phyloP scores from a whole-genome alignment of 176 grass and related monocot genomes.

The Aegilops longissima region DNA sequence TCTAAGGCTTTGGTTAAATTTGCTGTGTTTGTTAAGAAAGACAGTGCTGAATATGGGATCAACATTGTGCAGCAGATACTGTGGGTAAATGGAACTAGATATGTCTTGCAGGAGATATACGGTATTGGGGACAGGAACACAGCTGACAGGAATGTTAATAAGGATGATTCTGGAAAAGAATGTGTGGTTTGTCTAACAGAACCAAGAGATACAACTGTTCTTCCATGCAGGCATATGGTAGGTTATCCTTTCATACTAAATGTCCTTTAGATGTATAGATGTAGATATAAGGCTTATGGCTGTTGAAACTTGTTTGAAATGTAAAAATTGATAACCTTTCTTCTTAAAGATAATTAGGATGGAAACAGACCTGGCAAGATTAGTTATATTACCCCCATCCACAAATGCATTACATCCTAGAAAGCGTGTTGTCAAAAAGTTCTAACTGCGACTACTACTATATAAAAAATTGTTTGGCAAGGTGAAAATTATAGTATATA shows the following conservation, averaged over 20 bases:
- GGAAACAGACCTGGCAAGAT: neutral
- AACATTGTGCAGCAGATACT: conserved; percentile 52
- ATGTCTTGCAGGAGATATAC: conserved; percentile 70
- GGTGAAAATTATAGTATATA: neutral
- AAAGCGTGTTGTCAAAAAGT: neutral
- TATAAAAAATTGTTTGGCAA: neutral
- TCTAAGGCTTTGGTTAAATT: conserved; percentile 52
- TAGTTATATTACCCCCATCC: neutral
- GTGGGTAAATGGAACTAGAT: conserved; percentile 56
- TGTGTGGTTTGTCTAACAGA: conserved; percentile 74
- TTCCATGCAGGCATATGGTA: conserved; percentile 79
- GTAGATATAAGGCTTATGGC: neutral
- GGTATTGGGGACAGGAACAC: conserved; percentile 50
- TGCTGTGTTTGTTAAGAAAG: conserved; percentile 60
- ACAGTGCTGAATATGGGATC: conserved; percentile 33
- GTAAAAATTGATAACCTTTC: neutral
- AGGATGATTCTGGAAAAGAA: conserved; percentile 61
- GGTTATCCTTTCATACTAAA: conserved; percentile 12
- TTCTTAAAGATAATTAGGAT: neutral
- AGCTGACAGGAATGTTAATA: conserved; percentile 31
- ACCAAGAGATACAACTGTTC: conserved; percentile 60
- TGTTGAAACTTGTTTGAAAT: neutral
- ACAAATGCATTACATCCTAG: neutral
- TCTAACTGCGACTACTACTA: neutral
- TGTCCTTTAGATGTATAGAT: neutral